Conservation (phyloP, 176 grass and related monocot genomes). For the Juncus effusus region DNA sequence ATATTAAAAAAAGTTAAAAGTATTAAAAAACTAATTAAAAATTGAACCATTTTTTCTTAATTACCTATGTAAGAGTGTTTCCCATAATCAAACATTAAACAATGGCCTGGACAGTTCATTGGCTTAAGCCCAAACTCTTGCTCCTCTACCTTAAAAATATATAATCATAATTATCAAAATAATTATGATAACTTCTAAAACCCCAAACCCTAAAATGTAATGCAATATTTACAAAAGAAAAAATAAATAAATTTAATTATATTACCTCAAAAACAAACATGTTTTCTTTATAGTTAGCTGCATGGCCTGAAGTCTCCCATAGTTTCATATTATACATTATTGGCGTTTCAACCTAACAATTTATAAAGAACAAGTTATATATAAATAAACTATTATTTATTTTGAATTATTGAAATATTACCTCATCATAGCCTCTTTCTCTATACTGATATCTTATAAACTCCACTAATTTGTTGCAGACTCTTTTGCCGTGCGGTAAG, state of each 20-base stretch:
- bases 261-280: constrained; percentile 98
- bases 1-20: background rate
- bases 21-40: background rate
- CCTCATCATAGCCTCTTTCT: constrained; percentile 94
- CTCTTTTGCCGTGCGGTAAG: constrained; percentile 82
- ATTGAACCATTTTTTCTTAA: background rate
- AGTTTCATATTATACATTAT: constrained; percentile 99
- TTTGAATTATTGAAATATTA: constrained; percentile 18
- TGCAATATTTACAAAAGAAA: background rate
- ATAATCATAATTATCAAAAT: constrained; percentile 3
- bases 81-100: constrained; percentile 94
- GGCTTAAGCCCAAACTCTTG: constrained; percentile 99
- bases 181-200: background rate
- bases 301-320: constrained; percentile 98
- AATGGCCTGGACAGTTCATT: constrained; percentile 99
- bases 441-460: constrained; percentile 69
- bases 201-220: background rate
- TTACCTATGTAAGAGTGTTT: constrained; percentile 93
- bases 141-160: constrained; percentile 66
- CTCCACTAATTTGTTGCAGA: constrained; percentile 98
- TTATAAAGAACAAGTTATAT: background rate
- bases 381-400: too few species aligned
- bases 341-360: constrained; percentile 70
- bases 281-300: constrained; percentile 96
- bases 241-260: background rate